Evolutionary conservation across 805 yeast species (phyloP), one percentile per base, ranked within the genome.

Genomic region (Saccharomycopsis guyanensis): DNA sequence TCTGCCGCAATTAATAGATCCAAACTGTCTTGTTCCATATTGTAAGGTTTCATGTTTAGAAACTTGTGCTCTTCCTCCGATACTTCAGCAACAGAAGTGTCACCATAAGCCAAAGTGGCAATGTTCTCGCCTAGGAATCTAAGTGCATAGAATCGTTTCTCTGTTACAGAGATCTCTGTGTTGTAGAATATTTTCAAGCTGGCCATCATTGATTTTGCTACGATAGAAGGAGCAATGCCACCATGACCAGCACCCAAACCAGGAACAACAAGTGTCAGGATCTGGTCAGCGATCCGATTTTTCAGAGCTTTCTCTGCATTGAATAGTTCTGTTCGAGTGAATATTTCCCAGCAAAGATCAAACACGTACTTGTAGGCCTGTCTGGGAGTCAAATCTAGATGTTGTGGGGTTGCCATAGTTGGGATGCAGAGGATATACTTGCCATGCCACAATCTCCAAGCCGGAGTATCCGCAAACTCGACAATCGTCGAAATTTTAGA

Each of bases 91-190:
- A n/a, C n/a, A n/a, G n/a, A n/a, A n/a, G n/a, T n/a, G n/a, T n/a
- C n/a, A n/a, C n/a, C n/a, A n/a, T n/a, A n/a, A n/a, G n/a, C n/a
- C n/a, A n/a, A 25, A 10, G 10, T 25, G 6, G 6, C 29, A 25
- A 25, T 6, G 29, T 10, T 25, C 29, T 25, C 29, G 29, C 29
- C 29, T 72, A 53, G 72, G 69, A 39, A 39, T 27, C 42, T 16
- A 3, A 39, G n/a, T 12, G 19, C 42, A 22, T 23, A 39, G 42
- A 24, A 39, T 18, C 42, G 24, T 39, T 27, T 39, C 29, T 39
- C 42, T 22, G 3, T 22, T 15, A 15, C 10, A 13, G 20, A 10
- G 18, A 22, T 4, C 15, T 22, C 8, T 22, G 29, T 6, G 10
- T 25, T 25, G 29, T 25, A 44, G 16, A 38, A 44, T 13, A 39